Percentiles rank a stretch among this genome's conserved stretches.
These are phyloP conservation scores for Xylariaceae sp. DNA, from an alignment of 2,329 filamentous ascomycete species.

Conservation along the genomic window DNA sequence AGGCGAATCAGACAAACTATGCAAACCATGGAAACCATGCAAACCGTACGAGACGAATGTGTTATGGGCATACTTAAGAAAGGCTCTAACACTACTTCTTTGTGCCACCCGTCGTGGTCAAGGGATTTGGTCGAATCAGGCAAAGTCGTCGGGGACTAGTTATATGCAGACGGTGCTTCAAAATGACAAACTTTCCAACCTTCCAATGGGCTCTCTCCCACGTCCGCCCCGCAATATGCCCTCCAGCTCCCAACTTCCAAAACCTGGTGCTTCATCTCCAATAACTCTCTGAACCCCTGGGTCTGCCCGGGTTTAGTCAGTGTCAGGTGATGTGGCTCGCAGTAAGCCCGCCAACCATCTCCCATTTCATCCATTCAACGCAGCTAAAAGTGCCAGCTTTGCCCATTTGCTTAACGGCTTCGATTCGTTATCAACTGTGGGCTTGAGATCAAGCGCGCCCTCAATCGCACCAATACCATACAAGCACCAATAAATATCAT, in stretches of 20 bases:
- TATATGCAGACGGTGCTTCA: constrained; percentile 21
- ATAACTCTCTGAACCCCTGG: constrained; percentile 8
- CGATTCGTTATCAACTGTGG: not conserved
- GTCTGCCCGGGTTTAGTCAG: not conserved
- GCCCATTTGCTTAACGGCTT: not conserved
- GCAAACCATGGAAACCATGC: too few species aligned
- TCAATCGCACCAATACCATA: not conserved
- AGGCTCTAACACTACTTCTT: not conserved
- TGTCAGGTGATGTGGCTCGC: not conserved
- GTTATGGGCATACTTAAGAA: too few species aligned
- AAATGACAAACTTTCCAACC: constrained; percentile 23
- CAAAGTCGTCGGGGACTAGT: constrained; percentile 14
- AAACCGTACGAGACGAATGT: too few species aligned
- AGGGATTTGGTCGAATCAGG: constrained; percentile 16
- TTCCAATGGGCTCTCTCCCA: constrained; percentile 25
- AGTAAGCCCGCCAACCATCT: not conserved
- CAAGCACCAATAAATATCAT: not conserved
- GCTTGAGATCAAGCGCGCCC: constrained; percentile 1
- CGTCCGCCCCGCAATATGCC: constrained; percentile 25
- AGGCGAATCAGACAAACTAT: constrained; percentile 5
- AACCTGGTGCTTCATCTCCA: constrained; percentile 16
- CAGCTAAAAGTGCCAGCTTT: constrained; percentile 1
- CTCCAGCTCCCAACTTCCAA: constrained; percentile 12
- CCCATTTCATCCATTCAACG: constrained; percentile 16
- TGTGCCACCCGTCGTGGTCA: constrained; percentile 10